These are phyloP conservation scores for Speleostelium caveatum DNA, from an alignment of 78 protist species.

Conservation along the genomic window DNA sequence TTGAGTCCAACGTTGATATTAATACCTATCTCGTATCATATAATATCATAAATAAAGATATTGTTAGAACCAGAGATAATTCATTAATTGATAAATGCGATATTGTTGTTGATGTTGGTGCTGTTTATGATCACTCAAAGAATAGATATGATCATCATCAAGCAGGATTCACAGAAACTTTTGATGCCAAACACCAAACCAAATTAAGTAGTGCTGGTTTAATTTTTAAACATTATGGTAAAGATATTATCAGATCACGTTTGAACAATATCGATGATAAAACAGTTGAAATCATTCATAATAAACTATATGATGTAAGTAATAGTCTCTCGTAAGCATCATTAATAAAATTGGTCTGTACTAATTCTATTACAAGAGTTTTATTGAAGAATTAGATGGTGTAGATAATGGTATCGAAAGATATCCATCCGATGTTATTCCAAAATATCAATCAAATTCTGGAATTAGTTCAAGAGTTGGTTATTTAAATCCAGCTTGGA, in stretches of 20 bases:
- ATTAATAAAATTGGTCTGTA: neutral
- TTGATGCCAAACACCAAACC: constrained; percentile 33
- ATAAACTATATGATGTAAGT: constrained; percentile 39
- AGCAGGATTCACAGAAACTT: constrained; percentile 85
- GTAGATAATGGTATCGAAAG: constrained; percentile 90
- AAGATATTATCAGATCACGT: constrained; percentile 74
- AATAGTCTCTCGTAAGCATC: neutral
- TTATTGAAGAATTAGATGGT: constrained; percentile 91
- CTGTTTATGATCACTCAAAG: constrained; percentile 82
- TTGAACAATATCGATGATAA: constrained; percentile 29
- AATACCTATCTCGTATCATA: neutral
- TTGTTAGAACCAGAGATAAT: constrained; percentile 89
- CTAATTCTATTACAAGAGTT: neutral
- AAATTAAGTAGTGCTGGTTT: constrained; percentile 85
- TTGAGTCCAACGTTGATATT: too few species aligned
- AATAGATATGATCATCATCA: constrained; percentile 94
- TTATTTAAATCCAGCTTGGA: constrained; percentile 81
- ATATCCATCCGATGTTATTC: constrained; percentile 41
- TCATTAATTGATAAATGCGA: constrained; percentile 44
- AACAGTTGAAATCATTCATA: constrained; percentile 46
- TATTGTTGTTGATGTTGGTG: constrained; percentile 94
- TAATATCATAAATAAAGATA: neutral
- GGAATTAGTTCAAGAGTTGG: constrained; percentile 76
- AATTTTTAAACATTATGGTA: constrained; percentile 90
- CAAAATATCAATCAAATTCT: constrained; percentile 52